Evolutionary conservation across 108 stramenopile species (phyloP).

Genomic region (Schizochytrium sp.): DNA sequence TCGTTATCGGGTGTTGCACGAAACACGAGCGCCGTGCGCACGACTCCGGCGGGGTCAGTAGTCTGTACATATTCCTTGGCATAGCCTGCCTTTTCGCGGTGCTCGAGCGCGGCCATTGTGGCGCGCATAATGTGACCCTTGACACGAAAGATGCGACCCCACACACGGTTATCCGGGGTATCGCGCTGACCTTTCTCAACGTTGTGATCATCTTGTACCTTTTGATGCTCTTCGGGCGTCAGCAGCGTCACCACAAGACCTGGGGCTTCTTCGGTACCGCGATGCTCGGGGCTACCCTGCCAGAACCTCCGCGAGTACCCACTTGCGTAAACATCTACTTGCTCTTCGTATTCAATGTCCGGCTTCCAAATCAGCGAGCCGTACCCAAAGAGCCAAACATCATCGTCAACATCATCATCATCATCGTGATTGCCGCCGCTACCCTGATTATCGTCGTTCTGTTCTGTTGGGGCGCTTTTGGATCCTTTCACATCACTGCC

Average conservation of each 20-base stretch:
- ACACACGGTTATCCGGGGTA: background rate
- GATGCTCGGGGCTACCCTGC: slow-evolving; percentile 18
- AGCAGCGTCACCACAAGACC: slow-evolving; percentile 9
- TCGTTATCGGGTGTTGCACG: background rate
- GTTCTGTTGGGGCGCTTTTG: too few relatives aligned
- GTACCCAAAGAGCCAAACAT: slow-evolving; percentile 13
- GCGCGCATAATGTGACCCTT: background rate
- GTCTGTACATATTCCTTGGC: background rate
- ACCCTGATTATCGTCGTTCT: too few relatives aligned
- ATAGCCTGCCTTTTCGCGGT: slow-evolving; percentile 2
- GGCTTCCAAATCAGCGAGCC: slow-evolving; percentile 12
- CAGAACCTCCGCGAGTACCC: background rate
- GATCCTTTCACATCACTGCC: too few relatives aligned
- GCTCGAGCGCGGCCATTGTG: background rate
- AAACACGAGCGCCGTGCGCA: background rate
- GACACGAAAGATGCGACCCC: background rate
- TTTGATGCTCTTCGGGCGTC: background rate
- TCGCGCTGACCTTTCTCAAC: background rate
- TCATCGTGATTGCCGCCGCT: too few relatives aligned
- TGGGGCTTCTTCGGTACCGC: background rate
- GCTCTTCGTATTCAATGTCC: background rate
- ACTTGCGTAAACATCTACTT: background rate
- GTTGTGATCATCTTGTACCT: background rate
- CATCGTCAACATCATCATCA: background rate
- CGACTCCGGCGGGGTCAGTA: background rate